These are phyloP conservation scores for Cystobasidium tubakii DNA, from an alignment of 768 basidiomycete genomes.

Conservation along the genomic window DNA sequence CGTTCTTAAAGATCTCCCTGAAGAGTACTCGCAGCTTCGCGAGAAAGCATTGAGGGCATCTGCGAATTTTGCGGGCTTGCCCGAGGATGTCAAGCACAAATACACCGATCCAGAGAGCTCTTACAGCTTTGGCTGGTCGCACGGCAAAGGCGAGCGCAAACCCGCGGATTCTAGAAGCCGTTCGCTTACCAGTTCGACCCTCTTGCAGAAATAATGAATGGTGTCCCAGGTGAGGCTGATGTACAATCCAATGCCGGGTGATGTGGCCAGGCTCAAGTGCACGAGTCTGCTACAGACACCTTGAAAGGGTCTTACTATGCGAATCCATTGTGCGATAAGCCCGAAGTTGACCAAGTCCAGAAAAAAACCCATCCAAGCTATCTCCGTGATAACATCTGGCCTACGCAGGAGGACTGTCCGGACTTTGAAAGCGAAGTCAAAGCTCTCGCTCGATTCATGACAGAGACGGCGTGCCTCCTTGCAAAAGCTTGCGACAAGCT, in stretches of 20 bases:
- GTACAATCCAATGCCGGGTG: too few relatives aligned
- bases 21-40: conserved; percentile 59
- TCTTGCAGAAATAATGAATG: conserved; percentile 79
- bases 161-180: neutral
- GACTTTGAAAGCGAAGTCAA: conserved; percentile 86
- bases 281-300: too few relatives aligned
- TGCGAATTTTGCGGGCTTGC: conserved; percentile 66
- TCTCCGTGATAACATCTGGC: conserved; percentile 83
- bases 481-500: conserved; percentile 87
- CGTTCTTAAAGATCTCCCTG: conserved; percentile 72
- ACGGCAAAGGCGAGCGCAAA: conserved; percentile 61
- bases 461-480: conserved; percentile 70
- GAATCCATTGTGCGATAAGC: conserved; percentile 64
- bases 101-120: conserved; percentile 62
- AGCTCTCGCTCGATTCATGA: conserved; percentile 72
- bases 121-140: conserved; percentile 87
- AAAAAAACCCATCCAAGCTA: conserved; percentile 50
- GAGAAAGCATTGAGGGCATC: conserved; percentile 68
- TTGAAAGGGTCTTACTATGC: conserved; percentile 94
- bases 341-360: conserved; percentile 59
- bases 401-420: conserved; percentile 49
- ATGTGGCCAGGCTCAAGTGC: too few relatives aligned
- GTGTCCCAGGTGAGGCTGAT: conserved; percentile 61
- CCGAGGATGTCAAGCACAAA: conserved; percentile 62
- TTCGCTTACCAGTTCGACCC: neutral